phyloP scores from a whole-genome alignment of 805 yeast species.

The Starmerella stellata region DNA sequence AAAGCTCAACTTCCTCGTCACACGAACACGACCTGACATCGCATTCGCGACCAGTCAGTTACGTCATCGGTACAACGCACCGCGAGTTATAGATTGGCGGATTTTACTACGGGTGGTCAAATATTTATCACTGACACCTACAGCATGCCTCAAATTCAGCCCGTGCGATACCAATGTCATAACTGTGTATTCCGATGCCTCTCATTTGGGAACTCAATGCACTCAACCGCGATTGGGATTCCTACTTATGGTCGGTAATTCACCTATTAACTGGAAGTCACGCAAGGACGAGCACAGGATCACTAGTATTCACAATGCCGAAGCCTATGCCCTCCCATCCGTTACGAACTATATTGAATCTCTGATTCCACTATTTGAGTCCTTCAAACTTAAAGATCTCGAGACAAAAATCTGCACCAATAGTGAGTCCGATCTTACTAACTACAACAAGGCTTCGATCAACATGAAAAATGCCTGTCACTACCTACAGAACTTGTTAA shows the following conservation, averaged over 20 bases:
- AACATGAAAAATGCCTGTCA: background rate
- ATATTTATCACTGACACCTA: background rate
- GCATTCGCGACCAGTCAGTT: conserved; percentile 1
- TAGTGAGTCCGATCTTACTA: background rate
- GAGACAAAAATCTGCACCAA: background rate
- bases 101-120: background rate
- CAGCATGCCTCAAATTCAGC: background rate
- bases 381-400: no score
- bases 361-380: background rate
- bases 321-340: background rate
- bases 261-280: background rate
- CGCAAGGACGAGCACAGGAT: background rate
- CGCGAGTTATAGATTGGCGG: background rate
- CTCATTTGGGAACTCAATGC: background rate
- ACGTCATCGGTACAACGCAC: background rate
- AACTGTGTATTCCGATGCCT: background rate
- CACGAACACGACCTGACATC: background rate
- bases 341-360: background rate
- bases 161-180: background rate
- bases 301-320: background rate
- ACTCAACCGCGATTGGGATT: background rate
- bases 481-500: background rate
- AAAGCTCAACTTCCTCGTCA: background rate
- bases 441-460: background rate
- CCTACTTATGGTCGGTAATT: background rate